Base-by-base conservation (phyloP, 306 rosid species). In the Trichosanthes truncata region DNA sequence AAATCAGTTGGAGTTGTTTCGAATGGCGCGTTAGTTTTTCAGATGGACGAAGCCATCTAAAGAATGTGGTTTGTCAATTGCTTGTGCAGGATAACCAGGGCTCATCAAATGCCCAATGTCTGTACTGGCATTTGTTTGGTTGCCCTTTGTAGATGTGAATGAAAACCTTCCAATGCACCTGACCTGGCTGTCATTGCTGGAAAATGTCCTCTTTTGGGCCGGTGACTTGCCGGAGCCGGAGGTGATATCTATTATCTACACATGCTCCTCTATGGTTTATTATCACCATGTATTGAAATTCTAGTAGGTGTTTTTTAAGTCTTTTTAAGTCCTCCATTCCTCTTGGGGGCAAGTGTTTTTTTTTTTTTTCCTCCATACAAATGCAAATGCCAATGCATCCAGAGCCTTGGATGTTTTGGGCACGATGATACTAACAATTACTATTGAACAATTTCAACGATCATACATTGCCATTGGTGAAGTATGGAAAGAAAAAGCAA, bases 111-210 rank as follows among this genome's bases (percentile, higher is more conserved):
- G 53, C 0, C 12, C 78, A 78, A 41, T 74, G 81, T 69, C 63
- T 82, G 84, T 78, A 82, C 87, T 83, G 67, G 43, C 77, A 77
- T 79, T 83, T 77, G 79, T 82, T 83, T 91, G 80, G 80, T 68
- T 84, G 78, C 82, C 21, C 82, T 61, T 85, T 76, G 76, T 66
- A 75, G 86, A 85, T 85, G 83, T 81, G 84, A 81, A 82, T 82
- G 84, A 84, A 82, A 84, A 55, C 80, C 80, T 83, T 78, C 79
- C 78, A 77, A 84, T 83, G 97, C 97, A 48, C 49, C 49, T 0
- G 33, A 80, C 98, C 97, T 91, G 97, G 97, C 87, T 84, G 94
- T 90, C 94, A 79, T 86, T 36, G 88, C 88, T 49, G 79, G 86
- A 88, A 82, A 85, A 81, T 87, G 59, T 26, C 76, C 86, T 89